A percentile compares a stretch with the other conserved stretches of the same genome.
These are phyloP conservation scores for Ophiostoma himal-ulmi DNA, from an alignment of 2,329 filamentous ascomycete genomes.

Conservation along the genomic window DNA sequence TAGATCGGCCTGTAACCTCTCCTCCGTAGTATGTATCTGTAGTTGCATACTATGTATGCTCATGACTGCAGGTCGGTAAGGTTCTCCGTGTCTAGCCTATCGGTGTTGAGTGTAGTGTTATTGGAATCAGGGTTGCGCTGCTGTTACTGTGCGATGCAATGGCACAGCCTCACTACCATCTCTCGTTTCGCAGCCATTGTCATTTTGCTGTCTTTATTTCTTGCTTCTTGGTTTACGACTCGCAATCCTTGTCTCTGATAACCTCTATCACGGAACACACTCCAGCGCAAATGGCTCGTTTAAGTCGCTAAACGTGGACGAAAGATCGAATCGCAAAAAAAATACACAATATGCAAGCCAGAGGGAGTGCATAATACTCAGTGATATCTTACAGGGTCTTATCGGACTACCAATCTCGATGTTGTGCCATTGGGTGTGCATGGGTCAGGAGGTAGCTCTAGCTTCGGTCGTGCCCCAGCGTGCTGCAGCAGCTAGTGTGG, in stretches of 20 bases:
- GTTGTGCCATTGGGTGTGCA: constrained; percentile 2
- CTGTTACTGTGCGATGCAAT: constrained; percentile 11
- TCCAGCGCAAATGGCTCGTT: neutral
- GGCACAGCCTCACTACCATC: neutral
- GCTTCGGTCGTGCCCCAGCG: neutral
- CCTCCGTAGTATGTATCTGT: neutral
- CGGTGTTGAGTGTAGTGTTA: neutral
- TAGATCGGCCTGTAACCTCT: neutral
- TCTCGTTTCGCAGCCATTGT: neutral
- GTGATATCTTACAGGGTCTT: neutral
- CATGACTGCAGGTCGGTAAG: neutral
- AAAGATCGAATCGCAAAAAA: neutral
- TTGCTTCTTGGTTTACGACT: neutral
- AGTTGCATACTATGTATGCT: neutral
- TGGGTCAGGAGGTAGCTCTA: constrained; percentile 1
- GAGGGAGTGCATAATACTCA: neutral
- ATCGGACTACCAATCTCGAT: constrained; percentile 4
- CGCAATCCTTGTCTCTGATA: neutral
- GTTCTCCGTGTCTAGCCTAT: neutral
- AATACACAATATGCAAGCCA: neutral
- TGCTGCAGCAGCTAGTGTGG: neutral
- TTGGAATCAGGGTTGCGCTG: constrained; percentile 4
- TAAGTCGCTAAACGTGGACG: neutral
- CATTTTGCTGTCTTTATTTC: neutral
- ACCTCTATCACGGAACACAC: neutral